Base-by-base conservation (phyloP, 805 yeast genomes). In the Lipomyces mesembrius region DNA sequence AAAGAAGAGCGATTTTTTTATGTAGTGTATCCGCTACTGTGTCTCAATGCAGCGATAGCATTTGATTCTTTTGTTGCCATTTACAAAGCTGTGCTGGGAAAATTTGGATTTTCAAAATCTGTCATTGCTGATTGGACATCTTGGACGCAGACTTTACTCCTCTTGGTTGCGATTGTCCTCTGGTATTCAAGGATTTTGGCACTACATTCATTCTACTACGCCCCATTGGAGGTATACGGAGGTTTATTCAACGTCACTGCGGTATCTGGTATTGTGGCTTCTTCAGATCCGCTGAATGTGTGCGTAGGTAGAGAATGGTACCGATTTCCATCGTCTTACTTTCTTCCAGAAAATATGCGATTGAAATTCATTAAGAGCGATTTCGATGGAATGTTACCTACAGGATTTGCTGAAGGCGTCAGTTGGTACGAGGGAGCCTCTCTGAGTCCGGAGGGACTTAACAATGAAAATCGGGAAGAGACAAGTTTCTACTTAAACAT, bases 241-340 rank as follows among this genome's bases (percentile, higher is more conserved):
- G 80, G 79, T 37, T 71, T 84, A 14, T 61, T 25, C 34, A 35
- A 46, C 7, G 35, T 67, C 14, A 17, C 52, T 6, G n/a, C 59
- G 5, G 22, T 43, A 6, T 43, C 49, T n/a, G 14, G 22, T 7
- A 37, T 2, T 17, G 25, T 12, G 29, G 64, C 68, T 1, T 63
- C 75, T 1, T 63, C 75, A 22, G 65, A 74, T 6, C 72, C 68
- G 14, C 79, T 78, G 49, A 88, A 86, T 71, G 88, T 94, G 0
- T 94, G 98, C 77, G 83, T 90, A n/a, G 98, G 97, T 1, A 84
- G 97, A 66, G 98, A 94, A 79, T 93, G 98, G 98, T 92, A 91
- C 74, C 90, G 94, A 75, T 93, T 81, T 77, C 97, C 98, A 9
- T 87, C 90, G 0, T 92, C 97, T 0, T 90, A 92, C 75, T 91